Percentiles rank a stretch among this genome's conserved stretches.
Evolutionary conservation across 441 rosid species (phyloP).

Genomic region (Macaranga tanarius): DNA sequence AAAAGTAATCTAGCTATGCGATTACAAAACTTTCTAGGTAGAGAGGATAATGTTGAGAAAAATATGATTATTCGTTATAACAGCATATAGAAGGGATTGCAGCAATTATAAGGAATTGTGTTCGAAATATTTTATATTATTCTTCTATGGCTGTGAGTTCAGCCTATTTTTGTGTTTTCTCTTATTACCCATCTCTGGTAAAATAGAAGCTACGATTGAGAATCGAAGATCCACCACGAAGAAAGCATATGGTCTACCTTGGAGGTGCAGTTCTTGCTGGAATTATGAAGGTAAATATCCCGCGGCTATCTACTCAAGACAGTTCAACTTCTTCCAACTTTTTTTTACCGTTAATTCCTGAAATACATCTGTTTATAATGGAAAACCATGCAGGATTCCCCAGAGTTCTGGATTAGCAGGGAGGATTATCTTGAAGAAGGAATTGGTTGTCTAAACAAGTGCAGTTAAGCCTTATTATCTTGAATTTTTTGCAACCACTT

Average conservation of each 20-base stretch:
- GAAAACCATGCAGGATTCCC: conserved; percentile 67
- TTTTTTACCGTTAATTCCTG: conserved; percentile 1
- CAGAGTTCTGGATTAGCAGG: conserved; percentile 95
- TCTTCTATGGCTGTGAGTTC: neutral
- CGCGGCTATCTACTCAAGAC: no score
- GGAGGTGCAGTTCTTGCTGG: conserved; percentile 99
- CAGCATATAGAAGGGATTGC: neutral
- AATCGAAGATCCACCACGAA: conserved; percentile 94
- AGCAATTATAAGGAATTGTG: neutral
- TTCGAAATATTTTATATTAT: neutral
- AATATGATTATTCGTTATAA: neutral
- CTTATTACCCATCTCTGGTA: conserved; percentile 16
- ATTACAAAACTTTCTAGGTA: neutral
- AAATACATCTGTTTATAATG: conserved; percentile 1
- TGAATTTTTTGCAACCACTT: neutral
- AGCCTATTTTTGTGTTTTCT: neutral
- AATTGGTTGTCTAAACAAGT: conserved; percentile 66
- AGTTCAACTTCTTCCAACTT: no score
- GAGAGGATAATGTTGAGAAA: neutral
- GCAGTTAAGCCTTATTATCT: conserved; percentile 45
- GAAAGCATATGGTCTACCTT: conserved; percentile 97
- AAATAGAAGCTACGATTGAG: conserved; percentile 72
- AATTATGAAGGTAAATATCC: conserved; percentile 75
- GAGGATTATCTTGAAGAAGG: conserved; percentile 95
- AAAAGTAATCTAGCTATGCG: neutral